These are phyloP conservation scores for Diaporthe capsici DNA, from an alignment of 2,329 filamentous ascomycete species.

Conservation along the genomic window DNA sequence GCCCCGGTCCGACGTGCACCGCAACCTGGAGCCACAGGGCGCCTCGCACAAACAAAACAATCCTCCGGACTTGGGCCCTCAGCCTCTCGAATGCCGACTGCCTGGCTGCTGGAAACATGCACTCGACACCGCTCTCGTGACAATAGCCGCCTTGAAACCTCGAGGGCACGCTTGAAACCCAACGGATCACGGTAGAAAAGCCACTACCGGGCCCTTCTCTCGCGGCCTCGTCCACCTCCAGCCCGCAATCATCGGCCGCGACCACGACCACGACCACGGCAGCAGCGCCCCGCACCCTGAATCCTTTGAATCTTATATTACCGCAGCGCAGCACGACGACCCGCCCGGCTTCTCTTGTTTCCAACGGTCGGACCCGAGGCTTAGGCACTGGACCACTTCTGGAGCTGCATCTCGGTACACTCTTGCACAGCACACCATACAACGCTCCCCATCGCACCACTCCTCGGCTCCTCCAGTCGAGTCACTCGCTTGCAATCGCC, in stretches of 20 bases:
- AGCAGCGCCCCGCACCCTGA: slow-evolving; percentile 25
- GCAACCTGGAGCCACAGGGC: slow-evolving; percentile 34
- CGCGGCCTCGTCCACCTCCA: slow-evolving; percentile 32
- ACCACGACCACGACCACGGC: slow-evolving; percentile 22
- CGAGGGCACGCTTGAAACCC: slow-evolving; percentile 37
- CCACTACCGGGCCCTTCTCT: slow-evolving; percentile 33
- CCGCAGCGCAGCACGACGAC: slow-evolving; percentile 14
- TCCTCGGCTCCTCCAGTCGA: slow-evolving; percentile 31
- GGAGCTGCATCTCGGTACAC: slow-evolving; percentile 29
- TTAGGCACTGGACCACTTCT: neutral
- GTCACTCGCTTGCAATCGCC: slow-evolving; percentile 21
- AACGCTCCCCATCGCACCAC: slow-evolving; percentile 30
- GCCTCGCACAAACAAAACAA: slow-evolving; percentile 32
- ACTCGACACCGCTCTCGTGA: slow-evolving; percentile 34
- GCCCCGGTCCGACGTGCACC: slow-evolving; percentile 31
- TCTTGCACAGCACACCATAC: slow-evolving; percentile 35
- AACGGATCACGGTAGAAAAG: slow-evolving; percentile 21
- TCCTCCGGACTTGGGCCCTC: slow-evolving; percentile 32
- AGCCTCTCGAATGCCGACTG: slow-evolving; percentile 36
- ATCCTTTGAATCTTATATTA: slow-evolving; percentile 32
- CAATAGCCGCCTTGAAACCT: slow-evolving; percentile 38
- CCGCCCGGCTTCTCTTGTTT: slow-evolving; percentile 21
- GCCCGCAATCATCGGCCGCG: slow-evolving; percentile 28
- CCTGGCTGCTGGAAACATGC: slow-evolving; percentile 36
- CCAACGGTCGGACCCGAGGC: slow-evolving; percentile 26